Evolutionary conservation across 148 eudicot species (phyloP).

Genomic region (Fagopyrum esculentum): DNA sequence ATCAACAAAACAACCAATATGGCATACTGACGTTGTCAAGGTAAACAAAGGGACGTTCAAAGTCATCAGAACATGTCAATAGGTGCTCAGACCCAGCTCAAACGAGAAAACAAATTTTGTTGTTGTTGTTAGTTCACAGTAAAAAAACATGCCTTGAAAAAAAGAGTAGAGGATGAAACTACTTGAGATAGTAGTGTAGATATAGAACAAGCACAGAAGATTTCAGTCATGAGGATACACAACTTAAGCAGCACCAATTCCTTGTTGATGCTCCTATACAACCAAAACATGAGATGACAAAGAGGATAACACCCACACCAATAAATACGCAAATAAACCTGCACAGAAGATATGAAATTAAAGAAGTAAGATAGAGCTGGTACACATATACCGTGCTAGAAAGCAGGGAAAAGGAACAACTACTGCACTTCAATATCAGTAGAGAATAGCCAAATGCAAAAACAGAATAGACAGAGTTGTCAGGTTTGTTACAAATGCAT

Average conservation of each 20-base stretch:
- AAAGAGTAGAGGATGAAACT: neutral
- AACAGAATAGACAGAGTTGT: neutral
- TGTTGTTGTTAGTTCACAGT: neutral
- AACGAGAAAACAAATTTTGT: neutral
- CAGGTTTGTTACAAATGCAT: neutral
- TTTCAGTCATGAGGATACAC: slow-evolving; percentile 61
- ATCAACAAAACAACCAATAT: slow-evolving; percentile 67
- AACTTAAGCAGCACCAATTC: slow-evolving; percentile 80
- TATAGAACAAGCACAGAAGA: no score
- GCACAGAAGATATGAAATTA: slow-evolving; percentile 20
- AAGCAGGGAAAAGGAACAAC: neutral
- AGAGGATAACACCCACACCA: slow-evolving; percentile 59
- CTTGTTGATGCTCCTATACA: slow-evolving; percentile 76
- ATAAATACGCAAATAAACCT: slow-evolving; percentile 88
- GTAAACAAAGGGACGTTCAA: slow-evolving; percentile 23
- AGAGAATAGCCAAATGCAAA: neutral
- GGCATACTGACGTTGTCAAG: slow-evolving; percentile 48
- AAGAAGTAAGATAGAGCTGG: slow-evolving; percentile 5
- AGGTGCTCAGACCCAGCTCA: neutral
- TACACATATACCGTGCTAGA: neutral
- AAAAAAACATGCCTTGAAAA: neutral
- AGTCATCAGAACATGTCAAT: neutral
- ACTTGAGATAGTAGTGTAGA: neutral
- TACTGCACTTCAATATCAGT: neutral
- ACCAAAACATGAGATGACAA: slow-evolving; percentile 78